Conservation (phyloP, 2,329 filamentous ascomycete genomes). For the Oidium heveae region DNA sequence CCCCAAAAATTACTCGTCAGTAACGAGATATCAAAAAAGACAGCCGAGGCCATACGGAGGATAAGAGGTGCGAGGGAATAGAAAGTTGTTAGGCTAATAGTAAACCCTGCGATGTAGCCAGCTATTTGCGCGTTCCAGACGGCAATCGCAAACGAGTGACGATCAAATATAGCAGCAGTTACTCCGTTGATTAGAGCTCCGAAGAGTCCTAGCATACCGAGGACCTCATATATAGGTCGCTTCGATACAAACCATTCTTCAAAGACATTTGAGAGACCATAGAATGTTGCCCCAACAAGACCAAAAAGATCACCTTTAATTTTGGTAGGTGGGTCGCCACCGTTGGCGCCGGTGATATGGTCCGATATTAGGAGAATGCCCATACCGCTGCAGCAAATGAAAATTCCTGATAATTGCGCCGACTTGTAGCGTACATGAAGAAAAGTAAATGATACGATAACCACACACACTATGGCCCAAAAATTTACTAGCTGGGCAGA, state of each 20-base stretch:
- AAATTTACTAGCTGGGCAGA: slow-evolving; percentile 84
- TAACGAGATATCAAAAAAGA: slow-evolving; percentile 90
- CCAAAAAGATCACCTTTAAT: slow-evolving; percentile 87
- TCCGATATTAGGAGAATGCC: slow-evolving; percentile 70
- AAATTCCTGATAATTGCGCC: slow-evolving; percentile 64
- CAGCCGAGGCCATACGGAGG: slow-evolving; percentile 70
- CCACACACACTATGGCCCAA: slow-evolving; percentile 89
- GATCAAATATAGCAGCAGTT: slow-evolving; percentile 81
- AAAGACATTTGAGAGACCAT: slow-evolving; percentile 72
- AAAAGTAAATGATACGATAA: slow-evolving; percentile 57
- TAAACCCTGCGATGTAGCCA: slow-evolving; percentile 78
- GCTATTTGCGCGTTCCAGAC: slow-evolving; percentile 42
- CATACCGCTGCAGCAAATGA: slow-evolving; percentile 75
- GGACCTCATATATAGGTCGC: slow-evolving; percentile 72
- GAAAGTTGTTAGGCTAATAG: slow-evolving; percentile 57
- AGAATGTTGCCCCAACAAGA: slow-evolving; percentile 67
- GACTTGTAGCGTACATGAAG: slow-evolving; percentile 74
- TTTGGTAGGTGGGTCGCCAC: slow-evolving; percentile 39
- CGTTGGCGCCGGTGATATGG: slow-evolving; percentile 54
- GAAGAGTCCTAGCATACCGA: slow-evolving; percentile 74
- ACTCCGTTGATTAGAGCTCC: slow-evolving; percentile 77
- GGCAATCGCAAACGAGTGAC: slow-evolving; percentile 37
- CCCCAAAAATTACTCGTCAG: slow-evolving; percentile 96
- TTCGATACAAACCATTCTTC: slow-evolving; percentile 87
- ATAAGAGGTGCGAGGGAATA: slow-evolving; percentile 72